phyloP scores from a whole-genome alignment of 2,329 filamentous ascomycete species.

The Reticulascus tulasneorum region DNA sequence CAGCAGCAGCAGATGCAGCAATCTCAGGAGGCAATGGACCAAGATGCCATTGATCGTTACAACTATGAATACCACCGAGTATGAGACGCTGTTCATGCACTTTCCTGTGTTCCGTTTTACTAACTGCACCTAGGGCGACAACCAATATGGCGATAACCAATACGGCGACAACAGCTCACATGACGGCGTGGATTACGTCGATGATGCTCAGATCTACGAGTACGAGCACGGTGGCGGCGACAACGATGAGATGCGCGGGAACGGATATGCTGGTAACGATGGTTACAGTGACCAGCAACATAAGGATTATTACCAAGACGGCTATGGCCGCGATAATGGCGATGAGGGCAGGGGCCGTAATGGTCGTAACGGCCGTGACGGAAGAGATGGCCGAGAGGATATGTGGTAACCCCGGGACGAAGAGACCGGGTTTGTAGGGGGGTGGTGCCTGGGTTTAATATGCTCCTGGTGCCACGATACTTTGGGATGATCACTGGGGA shows the following conservation, averaged over 20 bases:
- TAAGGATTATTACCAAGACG: conserved; percentile 38
- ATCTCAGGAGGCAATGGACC: conserved; percentile 37
- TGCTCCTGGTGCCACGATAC: no score
- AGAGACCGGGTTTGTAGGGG: no score
- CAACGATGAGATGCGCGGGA: conserved; percentile 24
- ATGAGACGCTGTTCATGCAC: conserved; percentile 28
- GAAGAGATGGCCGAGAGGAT: conserved; percentile 33
- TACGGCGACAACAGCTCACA: conserved; percentile 41
- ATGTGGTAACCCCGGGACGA: no score
- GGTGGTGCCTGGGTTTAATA: no score
- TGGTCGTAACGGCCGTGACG: no score
- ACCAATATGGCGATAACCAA: conserved; percentile 39
- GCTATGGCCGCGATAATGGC: conserved; percentile 25
- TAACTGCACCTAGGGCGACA: no score
- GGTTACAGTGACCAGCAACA: conserved; percentile 30
- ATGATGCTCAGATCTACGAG: conserved; percentile 50
- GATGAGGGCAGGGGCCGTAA: conserved; percentile 23
- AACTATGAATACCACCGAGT: conserved; percentile 52
- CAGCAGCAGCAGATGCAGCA: conserved; percentile 24
- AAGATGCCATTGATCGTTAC: conserved; percentile 45
- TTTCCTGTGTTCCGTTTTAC: neutral
- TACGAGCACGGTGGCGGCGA: conserved; percentile 44
- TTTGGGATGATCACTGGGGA: no score
- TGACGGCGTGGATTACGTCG: conserved; percentile 45
- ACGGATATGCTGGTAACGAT: conserved; percentile 34